phyloP scores from a whole-genome alignment of 2,329 filamentous ascomycete species.

The Colletotrichum gigasporum region DNA sequence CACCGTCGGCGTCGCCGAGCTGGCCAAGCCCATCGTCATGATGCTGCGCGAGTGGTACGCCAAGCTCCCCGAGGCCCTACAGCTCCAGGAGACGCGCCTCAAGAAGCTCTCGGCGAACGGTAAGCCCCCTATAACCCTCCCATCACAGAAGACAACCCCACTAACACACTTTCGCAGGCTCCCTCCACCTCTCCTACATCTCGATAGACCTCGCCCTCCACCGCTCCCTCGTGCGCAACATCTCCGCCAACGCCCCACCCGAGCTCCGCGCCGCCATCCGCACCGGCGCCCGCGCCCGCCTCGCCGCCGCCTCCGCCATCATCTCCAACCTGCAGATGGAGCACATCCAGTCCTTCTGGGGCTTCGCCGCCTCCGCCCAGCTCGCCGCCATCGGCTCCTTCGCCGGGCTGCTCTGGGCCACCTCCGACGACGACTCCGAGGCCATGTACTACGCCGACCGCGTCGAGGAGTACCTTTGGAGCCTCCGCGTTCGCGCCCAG shows the following conservation, averaged over 20 bases:
- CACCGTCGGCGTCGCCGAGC: conserved; percentile 43
- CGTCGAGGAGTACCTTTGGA: conserved; percentile 52
- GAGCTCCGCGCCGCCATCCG: conserved; percentile 44
- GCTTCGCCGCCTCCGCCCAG: conserved; percentile 53
- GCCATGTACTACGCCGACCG: conserved; percentile 50
- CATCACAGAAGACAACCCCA: conserved; percentile 4
- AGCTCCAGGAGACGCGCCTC: conserved; percentile 52
- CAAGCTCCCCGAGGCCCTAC: conserved; percentile 53
- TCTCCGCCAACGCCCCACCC: conserved; percentile 43
- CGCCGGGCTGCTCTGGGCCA: conserved; percentile 51
- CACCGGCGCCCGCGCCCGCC: conserved; percentile 48
- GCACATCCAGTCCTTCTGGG: conserved; percentile 57
- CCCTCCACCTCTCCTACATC: conserved; percentile 60
- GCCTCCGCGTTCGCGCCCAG: conserved; percentile 49
- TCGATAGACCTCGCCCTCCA: conserved; percentile 62
- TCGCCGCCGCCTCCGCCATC: conserved; percentile 51
- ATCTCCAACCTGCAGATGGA: conserved; percentile 53
- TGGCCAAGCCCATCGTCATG: conserved; percentile 44
- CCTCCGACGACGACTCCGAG: conserved; percentile 46
- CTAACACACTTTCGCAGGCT: conserved; percentile 46
- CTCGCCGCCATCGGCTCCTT: conserved; percentile 53
- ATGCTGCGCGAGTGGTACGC: conserved; percentile 54
- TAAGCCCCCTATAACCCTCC: neutral
- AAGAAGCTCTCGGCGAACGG: conserved; percentile 51
- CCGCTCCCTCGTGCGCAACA: conserved; percentile 56